These are phyloP conservation scores for Rubus parviflorus DNA, from an alignment of 306 rosid genomes.

Conservation along the genomic window DNA sequence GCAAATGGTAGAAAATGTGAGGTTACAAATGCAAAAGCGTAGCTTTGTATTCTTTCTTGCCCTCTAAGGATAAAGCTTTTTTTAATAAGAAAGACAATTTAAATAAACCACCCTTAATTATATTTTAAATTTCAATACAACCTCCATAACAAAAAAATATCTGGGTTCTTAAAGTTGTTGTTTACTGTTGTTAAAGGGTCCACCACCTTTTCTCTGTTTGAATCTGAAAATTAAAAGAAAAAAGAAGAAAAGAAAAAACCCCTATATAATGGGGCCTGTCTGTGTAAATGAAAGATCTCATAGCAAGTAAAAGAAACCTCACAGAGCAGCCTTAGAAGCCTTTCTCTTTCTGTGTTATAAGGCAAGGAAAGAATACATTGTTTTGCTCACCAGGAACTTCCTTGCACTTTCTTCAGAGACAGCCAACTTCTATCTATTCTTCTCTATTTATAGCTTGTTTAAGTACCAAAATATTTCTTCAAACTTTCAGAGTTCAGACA, in stretches of 20 bases:
- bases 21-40: constrained; percentile 7
- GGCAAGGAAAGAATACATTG: constrained; percentile 61
- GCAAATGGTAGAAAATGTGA: not conserved
- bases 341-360: constrained; percentile 33
- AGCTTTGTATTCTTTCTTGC: not conserved
- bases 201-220: constrained; percentile 45
- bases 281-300: constrained; percentile 35
- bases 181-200: constrained; percentile 37
- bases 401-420: constrained; percentile 41
- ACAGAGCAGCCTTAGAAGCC: constrained; percentile 34
- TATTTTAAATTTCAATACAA: not conserved
- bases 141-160: not conserved
- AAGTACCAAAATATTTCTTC: not conserved
- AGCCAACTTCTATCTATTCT: not conserved
- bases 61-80: constrained; percentile 10
- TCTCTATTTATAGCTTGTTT: not conserved
- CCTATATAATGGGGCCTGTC: constrained; percentile 46
- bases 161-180: constrained; percentile 16
- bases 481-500: not conserved
- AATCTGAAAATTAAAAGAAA: constrained; percentile 14
- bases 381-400: constrained; percentile 33
- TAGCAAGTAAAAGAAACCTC: constrained; percentile 31
- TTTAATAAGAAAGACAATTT: not conserved
- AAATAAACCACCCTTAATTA: not conserved
- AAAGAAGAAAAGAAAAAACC: not conserved